phyloP scores from a whole-genome alignment of 371 early-diverging fungal species.

The Apophysomyces sp. region DNA sequence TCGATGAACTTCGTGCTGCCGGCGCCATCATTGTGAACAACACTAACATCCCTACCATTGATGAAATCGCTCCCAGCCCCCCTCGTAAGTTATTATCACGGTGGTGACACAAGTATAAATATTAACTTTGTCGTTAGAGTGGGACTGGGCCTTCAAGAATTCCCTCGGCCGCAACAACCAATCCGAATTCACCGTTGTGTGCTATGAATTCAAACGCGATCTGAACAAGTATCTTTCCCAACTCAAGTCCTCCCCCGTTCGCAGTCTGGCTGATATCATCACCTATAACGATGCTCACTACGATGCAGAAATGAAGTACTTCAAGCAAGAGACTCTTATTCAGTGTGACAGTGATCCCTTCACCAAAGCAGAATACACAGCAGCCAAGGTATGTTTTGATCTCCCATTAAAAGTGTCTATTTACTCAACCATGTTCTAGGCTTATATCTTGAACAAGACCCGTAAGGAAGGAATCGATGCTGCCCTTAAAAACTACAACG shows the following conservation, averaged over 20 bases:
- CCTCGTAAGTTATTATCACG: not conserved
- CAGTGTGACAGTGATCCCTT: slow-evolving; percentile 5
- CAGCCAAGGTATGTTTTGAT: not conserved
- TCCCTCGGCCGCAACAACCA: slow-evolving; percentile 2
- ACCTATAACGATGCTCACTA: slow-evolving; percentile 1
- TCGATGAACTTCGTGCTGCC: slow-evolving; percentile 1
- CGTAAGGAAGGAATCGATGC: slow-evolving; percentile 11
- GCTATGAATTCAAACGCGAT: slow-evolving; percentile 14
- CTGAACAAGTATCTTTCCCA: slow-evolving; percentile 11
- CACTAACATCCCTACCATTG: slow-evolving; percentile 10
- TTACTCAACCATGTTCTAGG: too few species aligned
- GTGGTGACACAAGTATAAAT: not conserved
- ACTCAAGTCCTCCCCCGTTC: slow-evolving; percentile 5
- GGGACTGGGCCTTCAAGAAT: slow-evolving; percentile 14
- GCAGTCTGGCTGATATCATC: slow-evolving; percentile 6
- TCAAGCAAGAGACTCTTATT: slow-evolving; percentile 6
- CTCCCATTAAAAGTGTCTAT: not conserved
- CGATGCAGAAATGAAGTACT: slow-evolving; percentile 10
- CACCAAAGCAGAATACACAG: slow-evolving; percentile 4
- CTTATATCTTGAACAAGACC: slow-evolving; percentile 1
- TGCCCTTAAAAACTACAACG: slow-evolving; percentile 8
- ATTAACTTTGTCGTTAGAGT: not conserved
- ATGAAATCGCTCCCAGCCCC: not conserved
- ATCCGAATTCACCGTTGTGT: slow-evolving; percentile 10
- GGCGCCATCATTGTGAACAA: slow-evolving; percentile 13